Evolutionary conservation across 306 rosid species (phyloP).

Genomic region (Quercus parvula): DNA sequence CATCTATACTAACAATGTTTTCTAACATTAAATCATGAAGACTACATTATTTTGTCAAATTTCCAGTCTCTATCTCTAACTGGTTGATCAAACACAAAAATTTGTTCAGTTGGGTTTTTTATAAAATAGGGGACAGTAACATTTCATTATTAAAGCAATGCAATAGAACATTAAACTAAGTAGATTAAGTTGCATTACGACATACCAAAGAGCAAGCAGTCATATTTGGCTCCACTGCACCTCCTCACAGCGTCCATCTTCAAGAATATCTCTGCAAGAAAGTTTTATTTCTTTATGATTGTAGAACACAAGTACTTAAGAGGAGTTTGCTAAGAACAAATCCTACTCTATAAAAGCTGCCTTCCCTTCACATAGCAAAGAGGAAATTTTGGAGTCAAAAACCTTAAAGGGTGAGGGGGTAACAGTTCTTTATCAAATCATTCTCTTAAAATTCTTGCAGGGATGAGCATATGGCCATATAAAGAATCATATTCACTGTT

Average conservation of each 20-base stretch:
- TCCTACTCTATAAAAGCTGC: background rate
- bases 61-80: background rate
- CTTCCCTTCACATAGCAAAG: background rate
- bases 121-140: background rate
- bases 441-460: background rate
- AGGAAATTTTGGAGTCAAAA: background rate
- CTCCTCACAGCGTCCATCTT: constrained; percentile 46
- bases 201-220: constrained; percentile 83
- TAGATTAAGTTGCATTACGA: constrained; percentile 14
- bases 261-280: constrained; percentile 31
- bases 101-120: background rate
- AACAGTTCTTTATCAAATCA: background rate
- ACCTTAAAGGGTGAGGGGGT: background rate
- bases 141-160: background rate
- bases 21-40: background rate
- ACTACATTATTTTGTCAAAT: background rate
- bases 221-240: constrained; percentile 45
- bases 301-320: background rate
- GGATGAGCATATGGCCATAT: background rate
- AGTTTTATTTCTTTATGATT: background rate
- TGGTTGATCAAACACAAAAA: background rate
- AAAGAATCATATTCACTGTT: background rate
- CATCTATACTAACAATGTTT: background rate
- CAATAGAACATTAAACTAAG: background rate
- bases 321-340: background rate